A percentile compares a stretch with the other conserved stretches of the same genome.
phyloP scores from a whole-genome alignment of 441 rosid species.

The Brassica balearica region DNA sequence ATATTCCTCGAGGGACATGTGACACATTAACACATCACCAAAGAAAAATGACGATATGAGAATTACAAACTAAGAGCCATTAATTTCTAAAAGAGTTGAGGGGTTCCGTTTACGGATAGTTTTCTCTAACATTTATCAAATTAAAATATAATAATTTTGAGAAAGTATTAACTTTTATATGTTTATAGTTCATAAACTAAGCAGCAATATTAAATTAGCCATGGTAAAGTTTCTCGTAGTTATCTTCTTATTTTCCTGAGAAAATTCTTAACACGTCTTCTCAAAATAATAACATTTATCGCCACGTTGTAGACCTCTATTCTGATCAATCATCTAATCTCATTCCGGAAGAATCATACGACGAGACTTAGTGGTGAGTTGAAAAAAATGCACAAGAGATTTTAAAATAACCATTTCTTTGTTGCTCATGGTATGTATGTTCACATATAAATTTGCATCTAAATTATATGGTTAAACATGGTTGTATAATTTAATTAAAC shows the following conservation, averaged over 20 bases:
- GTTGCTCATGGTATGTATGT: neutral
- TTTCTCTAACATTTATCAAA: neutral
- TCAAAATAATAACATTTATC: neutral
- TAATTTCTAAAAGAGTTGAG: neutral
- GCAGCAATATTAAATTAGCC: neutral
- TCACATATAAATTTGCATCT: neutral
- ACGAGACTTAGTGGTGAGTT: neutral
- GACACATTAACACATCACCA: neutral
- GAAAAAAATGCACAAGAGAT: neutral
- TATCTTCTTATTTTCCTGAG: neutral
- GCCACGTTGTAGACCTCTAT: neutral
- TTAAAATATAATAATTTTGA: neutral
- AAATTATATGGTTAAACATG: neutral
- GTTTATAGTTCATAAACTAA: neutral
- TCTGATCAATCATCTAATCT: neutral
- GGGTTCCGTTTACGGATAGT: neutral
- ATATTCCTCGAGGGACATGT: neutral
- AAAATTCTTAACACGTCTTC: neutral
- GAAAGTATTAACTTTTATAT: neutral
- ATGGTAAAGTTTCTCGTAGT: neutral
- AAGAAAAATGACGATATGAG: neutral
- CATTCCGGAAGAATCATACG: neutral
- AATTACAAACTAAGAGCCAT: neutral
- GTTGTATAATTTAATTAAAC: no score
- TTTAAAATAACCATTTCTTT: neutral